Percentiles rank a stretch among this genome's conserved stretches.
Evolutionary conservation across 2,329 filamentous ascomycete genomes (phyloP).

Genomic region (Colletotrichum tanaceti): DNA sequence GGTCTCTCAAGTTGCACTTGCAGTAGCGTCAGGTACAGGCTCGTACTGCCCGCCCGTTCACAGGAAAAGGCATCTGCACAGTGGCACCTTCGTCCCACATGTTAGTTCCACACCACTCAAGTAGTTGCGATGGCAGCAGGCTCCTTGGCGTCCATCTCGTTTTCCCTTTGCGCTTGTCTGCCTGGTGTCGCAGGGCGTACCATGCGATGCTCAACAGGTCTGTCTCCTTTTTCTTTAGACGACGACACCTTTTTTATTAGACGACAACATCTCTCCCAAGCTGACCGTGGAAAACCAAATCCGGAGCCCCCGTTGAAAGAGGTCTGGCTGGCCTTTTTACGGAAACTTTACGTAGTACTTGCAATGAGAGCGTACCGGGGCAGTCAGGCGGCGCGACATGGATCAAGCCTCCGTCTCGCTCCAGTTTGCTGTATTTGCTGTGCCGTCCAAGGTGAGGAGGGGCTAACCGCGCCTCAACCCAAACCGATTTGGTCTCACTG

Average conservation of each 20-base stretch:
- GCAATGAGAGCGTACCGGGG: constrained; percentile 8
- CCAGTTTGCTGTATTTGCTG: constrained; percentile 25
- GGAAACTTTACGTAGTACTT: too few relatives aligned
- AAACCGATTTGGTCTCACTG: constrained; percentile 36
- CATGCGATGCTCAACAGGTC: constrained; percentile 21
- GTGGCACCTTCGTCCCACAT: not conserved
- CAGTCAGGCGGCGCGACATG: constrained; percentile 25
- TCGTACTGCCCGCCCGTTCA: not conserved
- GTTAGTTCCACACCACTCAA: not conserved
- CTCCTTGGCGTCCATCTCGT: constrained; percentile 6
- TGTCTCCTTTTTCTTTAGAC: constrained; percentile 11
- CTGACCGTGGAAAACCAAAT: not conserved
- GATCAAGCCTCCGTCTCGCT: constrained; percentile 30
- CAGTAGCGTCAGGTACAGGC: constrained; percentile 34
- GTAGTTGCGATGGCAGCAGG: constrained; percentile 9
- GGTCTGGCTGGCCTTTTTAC: constrained; percentile 10
- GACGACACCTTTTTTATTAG: not conserved
- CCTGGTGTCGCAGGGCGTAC: constrained; percentile 23
- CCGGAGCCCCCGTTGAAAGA: constrained; percentile 7
- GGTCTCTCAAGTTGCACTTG: constrained; percentile 15
- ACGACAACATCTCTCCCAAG: not conserved
- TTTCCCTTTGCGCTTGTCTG: constrained; percentile 19
- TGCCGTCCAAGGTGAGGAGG: constrained; percentile 33
- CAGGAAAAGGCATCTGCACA: too few relatives aligned
- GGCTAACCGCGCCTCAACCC: constrained; percentile 24